Conservation (phyloP, 2,329 filamentous ascomycete species). For the Aspergillus phoenicis region DNA sequence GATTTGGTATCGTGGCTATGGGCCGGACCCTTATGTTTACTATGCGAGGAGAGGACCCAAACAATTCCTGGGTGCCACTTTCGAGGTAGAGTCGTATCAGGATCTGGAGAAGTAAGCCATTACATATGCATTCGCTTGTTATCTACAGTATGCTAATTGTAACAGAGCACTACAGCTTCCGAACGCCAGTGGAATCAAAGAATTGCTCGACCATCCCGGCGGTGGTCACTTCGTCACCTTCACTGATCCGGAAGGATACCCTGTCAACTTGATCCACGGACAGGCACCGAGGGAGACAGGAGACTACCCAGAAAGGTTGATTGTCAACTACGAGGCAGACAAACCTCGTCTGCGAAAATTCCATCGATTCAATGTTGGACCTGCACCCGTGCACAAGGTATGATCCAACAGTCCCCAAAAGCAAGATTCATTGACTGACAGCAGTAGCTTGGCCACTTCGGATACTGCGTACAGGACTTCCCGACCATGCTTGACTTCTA, state of each 20-base stretch:
- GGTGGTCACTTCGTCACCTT: constrained; percentile 43
- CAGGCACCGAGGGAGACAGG: constrained; percentile 29
- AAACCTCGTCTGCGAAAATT: constrained; percentile 34
- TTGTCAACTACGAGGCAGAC: constrained; percentile 30
- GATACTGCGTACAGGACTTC: constrained; percentile 31
- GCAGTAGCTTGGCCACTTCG: constrained; percentile 33
- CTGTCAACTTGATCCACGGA: constrained; percentile 45
- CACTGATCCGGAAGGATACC: constrained; percentile 45
- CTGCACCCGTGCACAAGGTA: constrained; percentile 37
- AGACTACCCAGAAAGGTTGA: constrained; percentile 24
- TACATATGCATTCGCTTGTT: too few species aligned
- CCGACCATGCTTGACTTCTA: constrained; percentile 31
- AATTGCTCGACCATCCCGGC: constrained; percentile 42
- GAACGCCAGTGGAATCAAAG: constrained; percentile 33
- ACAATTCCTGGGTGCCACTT: constrained; percentile 44
- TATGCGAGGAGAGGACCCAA: constrained; percentile 25
- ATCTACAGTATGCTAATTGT: not conserved
- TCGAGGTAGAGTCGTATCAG: constrained; percentile 44
- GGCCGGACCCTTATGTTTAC: constrained; percentile 24
- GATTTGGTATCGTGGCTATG: constrained; percentile 27
- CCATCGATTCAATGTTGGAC: constrained; percentile 33
- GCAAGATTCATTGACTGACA: not conserved
- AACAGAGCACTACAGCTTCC: constrained; percentile 27
- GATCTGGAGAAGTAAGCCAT: constrained; percentile 46
- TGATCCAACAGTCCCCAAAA: not conserved